Evolutionary conservation across 192 early-diverging fungal species (phyloP), one percentile per base, ranked within the genome.

Genomic region (Allomyces macrogynus): DNA sequence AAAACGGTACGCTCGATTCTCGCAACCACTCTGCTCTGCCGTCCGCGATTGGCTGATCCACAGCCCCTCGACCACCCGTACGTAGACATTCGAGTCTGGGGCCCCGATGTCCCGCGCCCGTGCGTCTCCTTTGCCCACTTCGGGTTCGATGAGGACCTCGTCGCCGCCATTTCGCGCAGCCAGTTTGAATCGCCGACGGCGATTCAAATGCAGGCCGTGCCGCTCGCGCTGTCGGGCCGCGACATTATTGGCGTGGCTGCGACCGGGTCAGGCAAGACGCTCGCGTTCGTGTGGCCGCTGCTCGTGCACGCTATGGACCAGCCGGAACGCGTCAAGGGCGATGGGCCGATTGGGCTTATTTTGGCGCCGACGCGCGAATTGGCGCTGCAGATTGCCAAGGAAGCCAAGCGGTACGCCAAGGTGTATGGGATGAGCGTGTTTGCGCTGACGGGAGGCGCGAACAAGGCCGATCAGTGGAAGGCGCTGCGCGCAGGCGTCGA

Each of bases 51-150:
- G 12, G 12, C 12, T 57, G 20, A 57, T 3, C 2, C 1, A 14
- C 49, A 27, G 24, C 32, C 5, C 22, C 10, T 23, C 16, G 18
- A 40, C 42, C 12, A 61, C 40, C 14, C 25, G 18, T 16, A 16
- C 12, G 16, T 78, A 68, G 80, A 84, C 54, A 80, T 89, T 72
- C 78, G 77, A 57, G 85, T 91, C 3, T 76, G 79, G 0, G 89
- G 89, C 9, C 69, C 68, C 43, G 71, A 77, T 65, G 71, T 79
- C 12, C 77, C 85, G 8, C 85, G 84, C 27, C 88, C 89, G 0
- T 87, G 87, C 67, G 83, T 87, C 54, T 88, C 88, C 9, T 91
- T 91, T 75, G 88, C 84, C 1, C 89, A 91, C 70, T 89, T 91
- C 71, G 84, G 83, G 16, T 88, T 91, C 69, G 88, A 87, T 57